These are phyloP conservation scores for Botrytis tulipae DNA, from an alignment of 2,329 filamentous ascomycete genomes.

Conservation along the genomic window DNA sequence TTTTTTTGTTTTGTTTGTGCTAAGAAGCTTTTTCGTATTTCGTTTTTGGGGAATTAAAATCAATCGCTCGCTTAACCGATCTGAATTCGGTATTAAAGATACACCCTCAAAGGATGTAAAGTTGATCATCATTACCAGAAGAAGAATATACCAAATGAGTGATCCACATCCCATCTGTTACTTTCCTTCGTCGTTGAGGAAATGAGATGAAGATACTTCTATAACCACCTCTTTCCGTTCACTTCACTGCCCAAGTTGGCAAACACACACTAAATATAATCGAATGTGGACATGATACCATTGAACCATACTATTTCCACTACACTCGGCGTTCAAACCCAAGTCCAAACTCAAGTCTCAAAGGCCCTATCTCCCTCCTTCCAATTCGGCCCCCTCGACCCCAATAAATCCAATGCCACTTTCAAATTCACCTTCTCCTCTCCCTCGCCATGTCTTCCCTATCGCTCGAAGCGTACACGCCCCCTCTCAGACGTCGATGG, in stretches of 20 bases:
- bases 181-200: conserved; percentile 33
- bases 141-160: not conserved
- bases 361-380: not conserved
- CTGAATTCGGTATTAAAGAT: not conserved
- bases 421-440: conserved; percentile 42
- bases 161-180: not conserved
- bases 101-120: not conserved
- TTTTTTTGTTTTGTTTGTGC: not conserved
- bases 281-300: conserved; percentile 37
- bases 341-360: conserved; percentile 23
- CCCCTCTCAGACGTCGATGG: conserved; percentile 40
- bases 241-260: not conserved
- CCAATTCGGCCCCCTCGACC: conserved; percentile 17
- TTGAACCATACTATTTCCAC: conserved; percentile 11
- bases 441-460: conserved; percentile 24
- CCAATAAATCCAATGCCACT: not conserved
- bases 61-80: not conserved
- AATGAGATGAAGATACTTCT: conserved; percentile 38
- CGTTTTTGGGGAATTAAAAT: not conserved
- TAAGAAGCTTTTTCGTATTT: not conserved
- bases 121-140: not conserved
- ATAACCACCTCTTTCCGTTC: conserved; percentile 24
- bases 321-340: conserved; percentile 25
- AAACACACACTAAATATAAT: not conserved
- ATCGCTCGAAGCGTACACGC: conserved; percentile 36